Base-by-base conservation (phyloP, 23 red algal species). In the Gracilaria gracilis region DNA sequence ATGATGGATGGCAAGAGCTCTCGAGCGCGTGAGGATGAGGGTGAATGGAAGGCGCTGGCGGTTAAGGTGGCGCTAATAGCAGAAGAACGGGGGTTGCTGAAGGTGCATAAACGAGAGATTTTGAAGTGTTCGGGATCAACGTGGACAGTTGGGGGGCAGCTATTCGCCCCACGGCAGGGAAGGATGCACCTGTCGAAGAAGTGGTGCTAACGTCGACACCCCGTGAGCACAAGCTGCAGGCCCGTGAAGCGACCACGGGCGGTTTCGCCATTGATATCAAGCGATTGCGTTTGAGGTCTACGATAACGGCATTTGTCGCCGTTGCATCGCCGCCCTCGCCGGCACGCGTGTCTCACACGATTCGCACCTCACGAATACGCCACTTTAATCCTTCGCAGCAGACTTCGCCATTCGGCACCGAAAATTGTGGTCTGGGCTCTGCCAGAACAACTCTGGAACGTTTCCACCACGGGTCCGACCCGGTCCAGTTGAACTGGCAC, bases 171-270 rank as follows among this genome's bases (percentile, higher is more conserved):
- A 32, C 64, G 64, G 29, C 25, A 69, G 33, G 28, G 32, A 34
- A 69, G 64, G 64, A 69, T 69, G 64, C 31, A 69, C 64, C 64
- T 69, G 64, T 69, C 64, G 64, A 69, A 37, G 64, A 69, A 32
- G 23, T 20, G 4, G 64, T 32, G 64, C 31, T 15, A 37, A 20
- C 64, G 8, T 38, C 32, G 64, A 24, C n/a, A 8, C 9, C 32
- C 64, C 24, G 59, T 17, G 64, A 69, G 64, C 64, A 69, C 64
- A 69, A 37, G 64, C 64, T 69, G 64, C 7, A n/a, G n/a, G n/a
- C n/a, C n/a, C 6, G 11, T 20, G 33, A 69, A 36, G 59, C 4
- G 2, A 24, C 23, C n/a, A n/a, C n/a, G n/a, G 27, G 31, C 31
- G 6, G 64, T 19, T 69, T 69, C 32, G 32, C 64, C 64, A 69